Conservation (phyloP, 2,329 filamentous ascomycete genomes). For the Endothia cerciana region DNA sequence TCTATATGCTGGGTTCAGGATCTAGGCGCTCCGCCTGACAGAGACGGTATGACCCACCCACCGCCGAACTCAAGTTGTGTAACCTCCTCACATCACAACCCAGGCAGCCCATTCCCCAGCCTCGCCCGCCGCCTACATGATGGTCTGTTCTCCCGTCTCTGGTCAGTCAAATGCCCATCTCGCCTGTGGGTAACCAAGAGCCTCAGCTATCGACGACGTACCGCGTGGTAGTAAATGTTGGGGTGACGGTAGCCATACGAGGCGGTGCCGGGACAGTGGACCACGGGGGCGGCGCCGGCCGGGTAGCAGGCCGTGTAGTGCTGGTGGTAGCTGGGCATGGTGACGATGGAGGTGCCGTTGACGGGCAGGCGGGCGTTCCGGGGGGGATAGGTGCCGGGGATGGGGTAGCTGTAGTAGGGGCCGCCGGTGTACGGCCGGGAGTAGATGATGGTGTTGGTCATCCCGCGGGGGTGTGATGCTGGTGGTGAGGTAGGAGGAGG, state of each 20-base stretch:
- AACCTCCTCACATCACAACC: neutral
- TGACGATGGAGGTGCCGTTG: constrained; percentile 15
- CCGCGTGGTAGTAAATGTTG: constrained; percentile 19
- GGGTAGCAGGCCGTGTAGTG: neutral
- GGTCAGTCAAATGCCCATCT: neutral
- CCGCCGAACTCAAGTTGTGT: neutral
- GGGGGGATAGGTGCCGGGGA: constrained; percentile 11
- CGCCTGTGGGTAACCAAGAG: neutral
- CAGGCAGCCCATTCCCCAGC: neutral
- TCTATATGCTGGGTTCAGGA: too few relatives aligned
- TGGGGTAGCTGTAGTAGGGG: constrained; percentile 18
- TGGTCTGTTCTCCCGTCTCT: neutral
- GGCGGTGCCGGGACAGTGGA: neutral
- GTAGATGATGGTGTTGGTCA: neutral
- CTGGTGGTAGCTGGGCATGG: neutral
- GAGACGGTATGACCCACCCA: neutral
- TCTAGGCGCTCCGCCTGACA: neutral
- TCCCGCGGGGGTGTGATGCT: neutral
- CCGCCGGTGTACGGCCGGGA: constrained; percentile 15
- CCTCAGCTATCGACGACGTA: neutral
- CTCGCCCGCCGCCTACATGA: neutral
- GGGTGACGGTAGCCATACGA: neutral
- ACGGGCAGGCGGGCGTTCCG: constrained; percentile 13
- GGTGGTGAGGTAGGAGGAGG: too few relatives aligned
- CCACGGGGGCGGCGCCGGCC: neutral